Evolutionary conservation across 495 filamentous ascomycete species (phyloP).

Genomic region (Lepidopterella palustris): DNA sequence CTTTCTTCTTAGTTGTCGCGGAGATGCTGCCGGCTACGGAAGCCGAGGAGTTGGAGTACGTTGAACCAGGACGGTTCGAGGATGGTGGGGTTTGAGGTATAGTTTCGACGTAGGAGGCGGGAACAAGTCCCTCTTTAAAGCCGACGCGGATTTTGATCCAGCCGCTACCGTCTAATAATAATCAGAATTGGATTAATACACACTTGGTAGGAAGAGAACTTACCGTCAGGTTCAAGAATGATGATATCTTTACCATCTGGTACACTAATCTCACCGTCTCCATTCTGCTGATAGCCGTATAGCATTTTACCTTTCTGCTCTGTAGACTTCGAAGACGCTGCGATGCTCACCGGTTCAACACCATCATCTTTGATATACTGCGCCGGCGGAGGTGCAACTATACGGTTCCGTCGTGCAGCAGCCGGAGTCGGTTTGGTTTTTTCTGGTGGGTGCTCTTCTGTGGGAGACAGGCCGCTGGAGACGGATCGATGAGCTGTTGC

Average conservation of each 20-base stretch:
- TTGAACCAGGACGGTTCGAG: conserved; percentile 52
- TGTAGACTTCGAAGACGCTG: conserved; percentile 16
- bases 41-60: conserved; percentile 59
- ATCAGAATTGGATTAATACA: conserved; percentile 1
- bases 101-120: conserved; percentile 70
- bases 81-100: conserved; percentile 28
- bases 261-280: conserved; percentile 73
- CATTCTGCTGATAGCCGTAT: conserved; percentile 73
- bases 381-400: conserved; percentile 81
- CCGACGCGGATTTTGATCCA: conserved; percentile 78
- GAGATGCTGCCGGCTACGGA: conserved; percentile 30
- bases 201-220: conserved; percentile 27
- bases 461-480: conserved; percentile 45
- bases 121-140: conserved; percentile 72
- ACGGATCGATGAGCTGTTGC: conserved; percentile 70
- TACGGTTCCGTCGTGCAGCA: conserved; percentile 52
- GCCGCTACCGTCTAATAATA: conserved; percentile 67
- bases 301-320: conserved; percentile 81
- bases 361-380: conserved; percentile 54
- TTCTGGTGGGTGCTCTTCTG: conserved; percentile 42
- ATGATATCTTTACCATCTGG: conserved; percentile 67
- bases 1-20: conserved; percentile 64
- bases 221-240: conserved; percentile 86
- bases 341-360: conserved; percentile 30
- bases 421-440: conserved; percentile 33